A percentile compares a stretch with the other conserved stretches of the same genome.
These are phyloP conservation scores for Discostella pseudostelligera DNA, from an alignment of 108 stramenopile genomes.

Conservation along the genomic window DNA sequence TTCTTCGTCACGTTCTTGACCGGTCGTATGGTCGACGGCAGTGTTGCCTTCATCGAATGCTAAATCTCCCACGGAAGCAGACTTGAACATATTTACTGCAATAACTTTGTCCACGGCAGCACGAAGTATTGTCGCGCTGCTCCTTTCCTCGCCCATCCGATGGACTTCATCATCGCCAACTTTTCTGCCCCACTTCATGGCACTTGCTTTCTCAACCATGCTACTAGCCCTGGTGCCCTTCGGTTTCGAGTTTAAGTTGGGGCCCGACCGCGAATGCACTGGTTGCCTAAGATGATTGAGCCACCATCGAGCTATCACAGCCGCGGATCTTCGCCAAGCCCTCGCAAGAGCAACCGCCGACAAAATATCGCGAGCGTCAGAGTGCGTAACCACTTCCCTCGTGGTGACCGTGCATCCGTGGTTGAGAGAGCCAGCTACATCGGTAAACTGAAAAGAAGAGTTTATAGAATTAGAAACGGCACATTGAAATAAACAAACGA, in stretches of 20 bases:
- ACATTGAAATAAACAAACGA: neutral
- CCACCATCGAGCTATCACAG: constrained; percentile 38
- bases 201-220: constrained; percentile 8
- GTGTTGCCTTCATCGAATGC: constrained; percentile 5
- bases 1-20: constrained; percentile 23
- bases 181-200: constrained; percentile 11
- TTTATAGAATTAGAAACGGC: no score
- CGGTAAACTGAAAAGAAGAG: constrained; percentile 39
- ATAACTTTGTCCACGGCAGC: constrained; percentile 32
- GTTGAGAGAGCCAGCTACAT: constrained; percentile 45
- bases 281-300: constrained; percentile 9
- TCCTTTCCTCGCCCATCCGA: neutral
- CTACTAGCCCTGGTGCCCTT: constrained; percentile 9
- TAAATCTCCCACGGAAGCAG: constrained; percentile 28
- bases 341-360: constrained; percentile 22
- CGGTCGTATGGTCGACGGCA: constrained; percentile 4
- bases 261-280: neutral
- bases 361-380: constrained; percentile 15
- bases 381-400: constrained; percentile 30
- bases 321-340: constrained; percentile 30
- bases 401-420: constrained; percentile 51
- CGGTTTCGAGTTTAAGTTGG: neutral
- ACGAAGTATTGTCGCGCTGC: constrained; percentile 1
- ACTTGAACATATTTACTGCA: constrained; percentile 4
- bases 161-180: constrained; percentile 6